These are phyloP conservation scores for Sanghuangporus baumii DNA, from an alignment of 1,284 basidiomycete species.

Conservation along the genomic window DNA sequence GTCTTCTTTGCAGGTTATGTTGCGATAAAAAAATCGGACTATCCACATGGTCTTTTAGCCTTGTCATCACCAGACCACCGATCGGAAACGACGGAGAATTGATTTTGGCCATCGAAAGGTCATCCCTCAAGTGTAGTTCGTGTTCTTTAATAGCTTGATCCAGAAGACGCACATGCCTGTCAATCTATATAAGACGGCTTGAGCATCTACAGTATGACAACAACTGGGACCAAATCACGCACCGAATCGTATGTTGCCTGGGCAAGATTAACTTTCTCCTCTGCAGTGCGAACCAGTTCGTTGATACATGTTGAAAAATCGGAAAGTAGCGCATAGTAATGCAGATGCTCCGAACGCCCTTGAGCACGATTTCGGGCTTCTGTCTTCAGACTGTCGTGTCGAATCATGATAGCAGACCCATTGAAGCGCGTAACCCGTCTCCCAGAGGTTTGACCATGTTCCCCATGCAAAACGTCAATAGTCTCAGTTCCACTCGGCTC, in stretches of 20 bases:
- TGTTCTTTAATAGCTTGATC: conserved; percentile 73
- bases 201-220: neutral
- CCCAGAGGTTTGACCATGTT: neutral
- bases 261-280: conserved; percentile 71
- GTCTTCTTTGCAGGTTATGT: neutral
- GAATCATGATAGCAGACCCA: neutral
- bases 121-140: neutral
- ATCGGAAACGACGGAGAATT: neutral
- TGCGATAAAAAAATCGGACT: neutral
- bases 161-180: conserved; percentile 65
- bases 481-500: neutral
- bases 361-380: neutral
- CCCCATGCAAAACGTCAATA: neutral
- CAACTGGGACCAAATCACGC: conserved; percentile 22
- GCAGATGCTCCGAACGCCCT: neutral
- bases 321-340: neutral
- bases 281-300: conserved; percentile 53
- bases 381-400: neutral
- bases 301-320: conserved; percentile 37
- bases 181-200: conserved; percentile 39
- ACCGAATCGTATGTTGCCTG: conserved; percentile 65
- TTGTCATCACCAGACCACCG: neutral
- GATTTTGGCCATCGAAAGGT: neutral
- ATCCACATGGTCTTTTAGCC: neutral
- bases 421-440: neutral